phyloP scores from a whole-genome alignment of 2,329 filamentous ascomycete species.

The Microcyclospora pomicola region DNA sequence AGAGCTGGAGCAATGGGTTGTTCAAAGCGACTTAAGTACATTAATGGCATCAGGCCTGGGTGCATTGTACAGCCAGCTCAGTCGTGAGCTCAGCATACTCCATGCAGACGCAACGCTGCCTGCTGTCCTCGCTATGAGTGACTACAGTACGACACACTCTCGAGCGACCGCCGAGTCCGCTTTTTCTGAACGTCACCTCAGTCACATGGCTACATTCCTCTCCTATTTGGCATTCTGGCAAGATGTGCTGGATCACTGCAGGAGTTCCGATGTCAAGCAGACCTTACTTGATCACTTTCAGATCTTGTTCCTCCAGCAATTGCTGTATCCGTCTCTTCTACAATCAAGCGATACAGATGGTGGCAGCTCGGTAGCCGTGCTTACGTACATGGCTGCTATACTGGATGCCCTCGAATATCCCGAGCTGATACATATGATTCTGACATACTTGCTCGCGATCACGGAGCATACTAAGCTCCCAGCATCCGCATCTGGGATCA shows the following conservation, averaged over 20 bases:
- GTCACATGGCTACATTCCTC: conserved; percentile 84
- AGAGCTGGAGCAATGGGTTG: conserved; percentile 84
- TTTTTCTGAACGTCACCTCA: conserved; percentile 60
- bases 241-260: conserved; percentile 90
- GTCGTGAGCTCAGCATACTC: conserved; percentile 67
- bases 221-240: conserved; percentile 97
- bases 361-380: conserved; percentile 86
- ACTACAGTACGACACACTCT: conserved; percentile 62
- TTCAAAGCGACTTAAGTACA: conserved; percentile 90
- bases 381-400: conserved; percentile 84
- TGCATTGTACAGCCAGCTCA: conserved; percentile 56
- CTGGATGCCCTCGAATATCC: conserved; percentile 84
- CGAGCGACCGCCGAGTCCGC: conserved; percentile 60
- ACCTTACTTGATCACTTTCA: conserved; percentile 94
- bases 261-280: conserved; percentile 79
- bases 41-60: conserved; percentile 94
- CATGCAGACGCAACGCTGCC: conserved; percentile 63
- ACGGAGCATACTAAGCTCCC: conserved; percentile 36
- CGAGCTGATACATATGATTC: conserved; percentile 84
- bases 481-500: conserved; percentile 8
- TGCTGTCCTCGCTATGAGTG: conserved; percentile 74
- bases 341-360: conserved; percentile 96
- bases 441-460: conserved; percentile 80
- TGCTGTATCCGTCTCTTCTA: conserved; percentile 88
- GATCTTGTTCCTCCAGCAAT: conserved; percentile 85